Evolutionary conservation across 371 early-diverging fungal species (phyloP), one percentile per base, ranked within the genome.

Genomic region (Mortierella sp.): DNA sequence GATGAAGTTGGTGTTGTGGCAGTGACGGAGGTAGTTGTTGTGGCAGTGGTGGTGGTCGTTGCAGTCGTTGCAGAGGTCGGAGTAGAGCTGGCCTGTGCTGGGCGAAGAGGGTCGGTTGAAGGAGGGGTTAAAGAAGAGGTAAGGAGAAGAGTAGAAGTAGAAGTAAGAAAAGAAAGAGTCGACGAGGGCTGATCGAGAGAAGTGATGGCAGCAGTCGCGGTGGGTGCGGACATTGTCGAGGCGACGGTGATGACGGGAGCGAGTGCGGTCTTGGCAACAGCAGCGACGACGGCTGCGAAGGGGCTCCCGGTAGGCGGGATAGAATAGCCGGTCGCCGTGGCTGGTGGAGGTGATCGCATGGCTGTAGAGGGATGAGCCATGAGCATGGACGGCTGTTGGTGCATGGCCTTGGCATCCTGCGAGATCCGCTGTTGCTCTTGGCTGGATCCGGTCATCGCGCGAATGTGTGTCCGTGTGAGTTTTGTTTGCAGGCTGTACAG

Each of bases 251-350:
- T 59, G 59, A 59, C 59, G 59, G 59, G 59, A 59, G 59, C 59
- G 59, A 59, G 34, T 14, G 59, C 59, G 16, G 59, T 59, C 59
- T 59, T 59, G 59, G 59, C 59, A 59, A 59, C 59, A 59, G 59
- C 59, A 59, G 59, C 59, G 31, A 59, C 34, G 1, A 37, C 24
- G 24, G 64, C 64, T 5, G 64, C 37, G 59, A 59, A 11, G 40
- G 34, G 40, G 21, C 64, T 40, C 24, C 64, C 37, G 28, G 34
- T 16, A 19, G 64, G 34, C 37, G 64, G 40, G 64, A 40, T 40
- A 40, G 1, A 19, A 64, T 64, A 59, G 59, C 59, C 59, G 59
- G 59, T 59, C 34, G 21, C 37, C 37, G 64, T 31, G 19, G 64
- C 40, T 21, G 37, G 24, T 21, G 53, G 16, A 6, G 34, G 37